Evolutionary conservation across 768 basidiomycete genomes (phyloP), one percentile per base, ranked within the genome.

Genomic region (Rickenella mellea): DNA sequence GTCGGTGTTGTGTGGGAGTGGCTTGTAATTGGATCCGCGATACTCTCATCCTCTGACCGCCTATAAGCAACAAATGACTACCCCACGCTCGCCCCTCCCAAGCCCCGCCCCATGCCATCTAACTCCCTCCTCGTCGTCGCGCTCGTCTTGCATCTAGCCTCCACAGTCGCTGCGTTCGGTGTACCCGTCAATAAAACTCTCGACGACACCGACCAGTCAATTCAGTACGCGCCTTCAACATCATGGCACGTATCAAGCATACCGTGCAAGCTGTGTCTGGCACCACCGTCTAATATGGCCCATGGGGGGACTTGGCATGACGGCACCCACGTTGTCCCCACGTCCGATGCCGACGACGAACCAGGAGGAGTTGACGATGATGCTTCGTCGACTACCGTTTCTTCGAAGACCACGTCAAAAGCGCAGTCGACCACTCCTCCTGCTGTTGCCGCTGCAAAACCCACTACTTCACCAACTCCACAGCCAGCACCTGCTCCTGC

Each of bases 141-240:
- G 29, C 17, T 21, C 36, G 26, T 15, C 29, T 20, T 27, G 38
- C 32, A 30, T 27, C 25, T 6, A 27, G 9, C n/a, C 24, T 41
- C 39, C 29, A 19, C 44, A 48, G 4, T 48, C 43, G n/a, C 29
- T 36, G 42, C 35, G 6, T 32, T 48, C 20, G 62, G 55, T 11
- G 44, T 43, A 6, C 47, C 46, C 24, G 42, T 53, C 19, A 65
- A 70, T 47, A 46, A 61, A 9, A 66, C 66, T 11, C 48, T 71
- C 29, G 59, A 68, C 29, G 66, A 68, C 48, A 54, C 59, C 9
- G 57, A 68, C 45, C 51, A 61, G 0, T 57, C 62, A 4, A 64
- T 71, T 25, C 32, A 54, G n/a, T 70, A 70, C 39, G 38, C 49
- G 14, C 69, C 69, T 5, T 28, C 50, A n/a, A 41, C 43, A 4